Percentiles rank a stretch among this genome's conserved stretches.
These are phyloP conservation scores for Saururus chinensis DNA, from an alignment of 164 flowering plant genomes.

Conservation along the genomic window DNA sequence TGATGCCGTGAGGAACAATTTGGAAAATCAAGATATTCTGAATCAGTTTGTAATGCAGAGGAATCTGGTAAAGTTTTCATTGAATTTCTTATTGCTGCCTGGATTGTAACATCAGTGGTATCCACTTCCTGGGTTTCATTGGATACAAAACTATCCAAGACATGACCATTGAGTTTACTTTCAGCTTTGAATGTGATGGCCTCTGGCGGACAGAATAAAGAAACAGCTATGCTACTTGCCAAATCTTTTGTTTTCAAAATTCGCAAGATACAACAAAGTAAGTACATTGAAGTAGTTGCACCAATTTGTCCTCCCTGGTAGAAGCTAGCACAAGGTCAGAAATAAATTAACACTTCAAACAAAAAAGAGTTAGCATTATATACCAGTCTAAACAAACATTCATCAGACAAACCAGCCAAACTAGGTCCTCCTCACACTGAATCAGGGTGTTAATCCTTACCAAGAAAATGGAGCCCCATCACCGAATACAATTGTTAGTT, in stretches of 20 bases:
- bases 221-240: conserved; percentile 73
- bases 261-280: conserved; percentile 91
- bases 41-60: conserved; percentile 24
- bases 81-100: conserved; percentile 15
- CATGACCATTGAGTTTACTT: conserved; percentile 46
- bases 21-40: conserved; percentile 9
- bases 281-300: conserved; percentile 65
- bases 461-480: too few relatives aligned
- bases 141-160: conserved; percentile 14
- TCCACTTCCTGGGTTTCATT: conserved; percentile 20
- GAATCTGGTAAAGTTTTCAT: conserved; percentile 15
- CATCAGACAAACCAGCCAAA: not conserved
- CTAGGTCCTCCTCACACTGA: too few relatives aligned
- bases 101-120: conserved; percentile 6
- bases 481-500: too few relatives aligned
- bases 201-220: conserved; percentile 57
- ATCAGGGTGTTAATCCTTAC: too few relatives aligned
- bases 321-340: conserved; percentile 10
- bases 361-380: not conserved
- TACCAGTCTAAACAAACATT: not conserved
- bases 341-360: not conserved
- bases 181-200: conserved; percentile 30
- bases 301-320: conserved; percentile 53
- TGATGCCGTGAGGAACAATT: not conserved
- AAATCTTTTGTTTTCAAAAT: conserved; percentile 89